These are phyloP conservation scores for Saccharum officinarum DNA, from an alignment of 176 grass and related monocot species.

Conservation along the genomic window DNA sequence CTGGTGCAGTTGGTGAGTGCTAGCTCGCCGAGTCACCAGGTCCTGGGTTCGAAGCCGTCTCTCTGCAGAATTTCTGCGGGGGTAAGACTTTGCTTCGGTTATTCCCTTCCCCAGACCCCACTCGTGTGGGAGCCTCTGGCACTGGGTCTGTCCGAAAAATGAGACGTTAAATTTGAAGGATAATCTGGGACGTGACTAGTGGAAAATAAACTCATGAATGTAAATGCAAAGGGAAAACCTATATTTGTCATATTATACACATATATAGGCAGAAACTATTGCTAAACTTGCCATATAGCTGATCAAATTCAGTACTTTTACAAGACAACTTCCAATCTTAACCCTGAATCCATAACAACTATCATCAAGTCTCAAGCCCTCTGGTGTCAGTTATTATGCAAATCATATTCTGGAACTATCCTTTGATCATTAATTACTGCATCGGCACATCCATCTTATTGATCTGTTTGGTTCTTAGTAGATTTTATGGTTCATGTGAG, in stretches of 20 bases:
- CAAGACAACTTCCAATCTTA: background rate
- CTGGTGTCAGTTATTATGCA: background rate
- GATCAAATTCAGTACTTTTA: background rate
- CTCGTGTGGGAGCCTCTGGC: too few species aligned
- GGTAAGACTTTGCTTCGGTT: too few species aligned
- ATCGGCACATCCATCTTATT: background rate
- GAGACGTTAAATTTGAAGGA: background rate
- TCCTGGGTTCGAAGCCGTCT: too few species aligned
- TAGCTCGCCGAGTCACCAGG: too few species aligned
- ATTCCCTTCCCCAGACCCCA: too few species aligned
- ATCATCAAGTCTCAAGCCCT: background rate
- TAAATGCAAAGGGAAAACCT: background rate
- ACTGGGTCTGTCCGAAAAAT: too few species aligned
- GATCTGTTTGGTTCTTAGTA: background rate
- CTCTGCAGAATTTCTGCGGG: too few species aligned
- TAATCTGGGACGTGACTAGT: conserved; percentile 9
- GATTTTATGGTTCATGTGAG: conserved; percentile 21
- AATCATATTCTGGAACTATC: background rate
- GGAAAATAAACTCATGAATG: background rate
- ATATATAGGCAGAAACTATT: background rate
- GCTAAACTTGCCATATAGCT: background rate
- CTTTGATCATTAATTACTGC: background rate
- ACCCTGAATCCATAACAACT: background rate
- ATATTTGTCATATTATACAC: background rate
- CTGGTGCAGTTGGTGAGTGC: too few species aligned